Conservation (phyloP, 2,329 filamentous ascomycete species). For the Nigrospora osmanthi region DNA sequence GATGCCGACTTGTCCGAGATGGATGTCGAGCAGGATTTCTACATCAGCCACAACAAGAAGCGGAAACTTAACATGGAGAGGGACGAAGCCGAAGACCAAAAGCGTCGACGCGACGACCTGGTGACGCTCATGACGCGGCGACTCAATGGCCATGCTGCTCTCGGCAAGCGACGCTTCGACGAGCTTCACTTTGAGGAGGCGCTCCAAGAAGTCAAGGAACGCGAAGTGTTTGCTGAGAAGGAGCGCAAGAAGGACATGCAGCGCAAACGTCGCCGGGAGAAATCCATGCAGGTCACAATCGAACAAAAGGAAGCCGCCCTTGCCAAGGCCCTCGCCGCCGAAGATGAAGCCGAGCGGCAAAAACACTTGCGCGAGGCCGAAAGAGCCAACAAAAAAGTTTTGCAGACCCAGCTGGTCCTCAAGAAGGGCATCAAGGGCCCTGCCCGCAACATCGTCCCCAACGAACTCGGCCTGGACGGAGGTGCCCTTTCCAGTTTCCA, state of each 20-base stretch:
- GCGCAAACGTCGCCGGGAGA: constrained; percentile 88
- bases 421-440: constrained; percentile 80
- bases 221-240: constrained; percentile 89
- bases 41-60: constrained; percentile 53
- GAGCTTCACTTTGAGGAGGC: constrained; percentile 73
- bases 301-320: constrained; percentile 83
- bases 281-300: constrained; percentile 88
- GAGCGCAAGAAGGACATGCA: constrained; percentile 99
- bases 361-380: constrained; percentile 81
- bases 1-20: constrained; percentile 34
- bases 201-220: constrained; percentile 77
- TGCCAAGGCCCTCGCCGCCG: constrained; percentile 66
- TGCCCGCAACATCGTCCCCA: constrained; percentile 56
- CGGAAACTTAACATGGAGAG: constrained; percentile 60
- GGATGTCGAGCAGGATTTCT: constrained; percentile 35
- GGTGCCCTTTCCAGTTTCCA: constrained; percentile 82
- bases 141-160: constrained; percentile 59
- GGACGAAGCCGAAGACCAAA: constrained; percentile 55
- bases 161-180: constrained; percentile 70
- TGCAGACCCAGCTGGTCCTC: constrained; percentile 79
- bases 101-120: constrained; percentile 54
- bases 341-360: constrained; percentile 74
- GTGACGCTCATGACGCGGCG: constrained; percentile 49
- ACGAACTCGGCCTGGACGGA: constrained; percentile 72
- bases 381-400: constrained; percentile 85